Conservation (phyloP, 768 basidiomycete genomes). For the Hygrocybe punicea region DNA sequence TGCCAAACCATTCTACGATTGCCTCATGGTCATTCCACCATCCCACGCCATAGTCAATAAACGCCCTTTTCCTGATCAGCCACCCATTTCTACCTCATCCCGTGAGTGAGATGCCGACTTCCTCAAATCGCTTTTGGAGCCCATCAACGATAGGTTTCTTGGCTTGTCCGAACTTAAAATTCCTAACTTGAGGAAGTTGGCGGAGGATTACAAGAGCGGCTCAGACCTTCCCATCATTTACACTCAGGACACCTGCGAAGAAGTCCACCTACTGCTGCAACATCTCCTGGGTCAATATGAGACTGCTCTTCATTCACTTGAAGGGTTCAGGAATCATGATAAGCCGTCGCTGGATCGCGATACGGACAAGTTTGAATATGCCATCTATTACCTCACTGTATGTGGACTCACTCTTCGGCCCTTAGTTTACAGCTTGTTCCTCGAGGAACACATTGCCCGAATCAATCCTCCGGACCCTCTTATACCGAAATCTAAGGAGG, state of each 20-base stretch:
- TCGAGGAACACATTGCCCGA: not conserved
- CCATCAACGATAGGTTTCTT: not conserved
- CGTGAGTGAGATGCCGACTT: not conserved
- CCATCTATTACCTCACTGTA: not conserved
- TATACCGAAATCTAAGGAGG: no score
- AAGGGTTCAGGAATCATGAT: not conserved
- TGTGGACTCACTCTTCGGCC: not conserved
- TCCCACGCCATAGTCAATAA: not conserved
- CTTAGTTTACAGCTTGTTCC: not conserved
- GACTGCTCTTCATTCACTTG: not conserved
- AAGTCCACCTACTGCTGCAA: not conserved
- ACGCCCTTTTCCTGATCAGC: not conserved
- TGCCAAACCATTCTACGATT: not conserved
- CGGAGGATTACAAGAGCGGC: not conserved
- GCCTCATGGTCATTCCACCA: not conserved
- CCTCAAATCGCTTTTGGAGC: not conserved
- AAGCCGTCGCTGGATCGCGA: not conserved
- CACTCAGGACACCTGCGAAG: not conserved
- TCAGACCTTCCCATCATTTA: not conserved
- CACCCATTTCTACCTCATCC: not conserved
- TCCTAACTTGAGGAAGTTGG: not conserved
- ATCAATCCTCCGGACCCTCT: not conserved
- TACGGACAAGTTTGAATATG: not conserved
- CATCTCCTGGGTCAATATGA: not conserved
- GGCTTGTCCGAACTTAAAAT: not conserved